Evolutionary conservation across 1,284 basidiomycete genomes (phyloP).

Genomic region (Rhodotorula sp.): DNA sequence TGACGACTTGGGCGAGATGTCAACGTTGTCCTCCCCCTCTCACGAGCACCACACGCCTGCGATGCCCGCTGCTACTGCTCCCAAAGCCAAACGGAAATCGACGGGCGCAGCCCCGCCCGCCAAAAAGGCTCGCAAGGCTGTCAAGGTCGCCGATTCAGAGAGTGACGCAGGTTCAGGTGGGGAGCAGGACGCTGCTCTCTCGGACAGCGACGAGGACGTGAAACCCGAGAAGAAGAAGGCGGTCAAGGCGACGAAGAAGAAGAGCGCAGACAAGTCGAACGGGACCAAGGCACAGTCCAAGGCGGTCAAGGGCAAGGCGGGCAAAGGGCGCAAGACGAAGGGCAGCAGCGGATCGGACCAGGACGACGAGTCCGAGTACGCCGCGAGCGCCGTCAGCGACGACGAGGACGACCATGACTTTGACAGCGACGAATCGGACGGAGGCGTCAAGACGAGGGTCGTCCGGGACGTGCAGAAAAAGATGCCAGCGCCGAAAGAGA

Average conservation of each 20-base stretch:
- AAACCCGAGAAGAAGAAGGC: conserved; percentile 10
- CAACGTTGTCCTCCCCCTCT: background rate
- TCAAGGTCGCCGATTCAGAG: background rate
- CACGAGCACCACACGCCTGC: background rate
- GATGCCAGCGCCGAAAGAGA: conserved; percentile 28
- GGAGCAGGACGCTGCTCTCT: background rate
- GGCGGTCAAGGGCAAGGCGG: conserved; percentile 14
- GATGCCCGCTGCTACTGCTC: background rate
- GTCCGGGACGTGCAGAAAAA: conserved; percentile 24
- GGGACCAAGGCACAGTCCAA: background rate
- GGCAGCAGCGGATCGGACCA: background rate
- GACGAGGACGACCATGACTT: conserved; percentile 6
- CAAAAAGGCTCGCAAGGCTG: conserved; percentile 4
- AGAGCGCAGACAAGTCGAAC: conserved; percentile 2
- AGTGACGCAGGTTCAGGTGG: background rate
- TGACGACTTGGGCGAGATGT: background rate
- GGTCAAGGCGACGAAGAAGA: background rate
- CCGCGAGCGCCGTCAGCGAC: background rate
- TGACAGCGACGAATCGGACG: conserved; percentile 25
- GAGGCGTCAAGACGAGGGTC: conserved; percentile 32
- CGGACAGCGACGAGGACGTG: background rate
- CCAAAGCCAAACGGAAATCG: background rate
- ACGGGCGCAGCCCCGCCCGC: background rate
- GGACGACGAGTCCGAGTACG: conserved; percentile 18
- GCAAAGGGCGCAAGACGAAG: conserved; percentile 16